phyloP scores from a whole-genome alignment of 495 filamentous ascomycete genomes.

The Penicillium cosmopolitanum region DNA sequence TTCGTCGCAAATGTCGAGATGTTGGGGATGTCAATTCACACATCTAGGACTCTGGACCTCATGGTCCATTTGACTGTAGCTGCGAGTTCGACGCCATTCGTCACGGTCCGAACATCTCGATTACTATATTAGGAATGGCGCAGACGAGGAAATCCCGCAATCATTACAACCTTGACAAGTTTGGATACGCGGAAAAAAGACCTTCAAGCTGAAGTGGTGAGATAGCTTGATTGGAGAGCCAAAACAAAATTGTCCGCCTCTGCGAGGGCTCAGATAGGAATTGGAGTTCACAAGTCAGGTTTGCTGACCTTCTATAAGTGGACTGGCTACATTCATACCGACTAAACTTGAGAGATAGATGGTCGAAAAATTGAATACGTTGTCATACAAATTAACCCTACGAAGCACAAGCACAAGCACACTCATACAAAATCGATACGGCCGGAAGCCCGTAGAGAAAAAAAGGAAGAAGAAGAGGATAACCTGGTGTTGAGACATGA shows the following conservation, averaged over 20 bases:
- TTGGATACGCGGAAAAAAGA: no score
- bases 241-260: not conserved
- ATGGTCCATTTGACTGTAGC: no score
- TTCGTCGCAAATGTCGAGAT: no score
- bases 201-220: no score
- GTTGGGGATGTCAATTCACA: no score
- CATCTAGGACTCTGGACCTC: no score
- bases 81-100: no score
- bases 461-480: constrained; percentile 21
- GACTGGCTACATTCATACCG: not conserved
- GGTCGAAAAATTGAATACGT: not conserved
- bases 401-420: not conserved
- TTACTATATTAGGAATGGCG: no score
- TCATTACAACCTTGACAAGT: no score
- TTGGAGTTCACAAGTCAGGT: not conserved
- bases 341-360: not conserved
- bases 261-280: not conserved
- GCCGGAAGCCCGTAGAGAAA: constrained; percentile 4
- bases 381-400: constrained; percentile 5
- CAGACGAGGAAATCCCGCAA: no score
- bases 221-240: no score
- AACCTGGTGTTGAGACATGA: constrained; percentile 33
- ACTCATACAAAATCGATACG: constrained; percentile 18
- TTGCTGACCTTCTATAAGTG: not conserved
- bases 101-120: no score